Percentiles rank a stretch among this genome's conserved stretches.
These are phyloP conservation scores for Claviceps cyperi DNA, from an alignment of 2,329 filamentous ascomycete genomes.

Conservation along the genomic window DNA sequence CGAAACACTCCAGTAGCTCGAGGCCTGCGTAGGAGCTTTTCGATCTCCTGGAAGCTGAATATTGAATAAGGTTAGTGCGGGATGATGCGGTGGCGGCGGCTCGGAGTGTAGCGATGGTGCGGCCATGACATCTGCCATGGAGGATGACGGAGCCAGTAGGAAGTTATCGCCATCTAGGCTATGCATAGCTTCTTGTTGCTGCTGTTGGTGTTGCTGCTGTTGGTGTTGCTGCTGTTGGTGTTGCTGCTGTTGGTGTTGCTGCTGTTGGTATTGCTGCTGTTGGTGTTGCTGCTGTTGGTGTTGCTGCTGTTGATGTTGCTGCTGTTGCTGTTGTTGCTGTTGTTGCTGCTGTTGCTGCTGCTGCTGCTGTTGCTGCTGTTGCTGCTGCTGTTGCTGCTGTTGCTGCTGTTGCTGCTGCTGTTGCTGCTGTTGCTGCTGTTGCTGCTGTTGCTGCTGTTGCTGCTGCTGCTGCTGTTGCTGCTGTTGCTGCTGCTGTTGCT, in stretches of 20 bases:
- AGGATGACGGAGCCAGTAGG: constrained; percentile 17
- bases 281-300: constrained; percentile 3
- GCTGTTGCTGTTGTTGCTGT: background rate
- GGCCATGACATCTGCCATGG: constrained; percentile 38
- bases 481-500: background rate
- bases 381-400: background rate
- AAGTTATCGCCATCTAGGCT: constrained; percentile 22
- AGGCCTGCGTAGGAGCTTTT: constrained; percentile 43
- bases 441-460: background rate
- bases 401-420: background rate
- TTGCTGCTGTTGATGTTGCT: background rate
- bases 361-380: background rate
- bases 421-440: background rate
- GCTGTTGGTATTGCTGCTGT: background rate
- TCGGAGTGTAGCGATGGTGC: constrained; percentile 42
- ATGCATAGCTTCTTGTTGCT: constrained; percentile 9
- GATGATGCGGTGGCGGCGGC: constrained; percentile 30
- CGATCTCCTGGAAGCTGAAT: constrained; percentile 34
- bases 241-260: constrained; percentile 8
- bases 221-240: background rate
- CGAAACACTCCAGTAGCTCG: constrained; percentile 78
- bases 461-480: background rate
- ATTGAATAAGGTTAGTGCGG: constrained; percentile 36
- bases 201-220: background rate
- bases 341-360: background rate